Percentiles rank a stretch among this genome's conserved stretches.
These are phyloP conservation scores for Plasmodium fragile DNA, from an alignment of 169 alveolate genomes.

Conservation along the genomic window DNA sequence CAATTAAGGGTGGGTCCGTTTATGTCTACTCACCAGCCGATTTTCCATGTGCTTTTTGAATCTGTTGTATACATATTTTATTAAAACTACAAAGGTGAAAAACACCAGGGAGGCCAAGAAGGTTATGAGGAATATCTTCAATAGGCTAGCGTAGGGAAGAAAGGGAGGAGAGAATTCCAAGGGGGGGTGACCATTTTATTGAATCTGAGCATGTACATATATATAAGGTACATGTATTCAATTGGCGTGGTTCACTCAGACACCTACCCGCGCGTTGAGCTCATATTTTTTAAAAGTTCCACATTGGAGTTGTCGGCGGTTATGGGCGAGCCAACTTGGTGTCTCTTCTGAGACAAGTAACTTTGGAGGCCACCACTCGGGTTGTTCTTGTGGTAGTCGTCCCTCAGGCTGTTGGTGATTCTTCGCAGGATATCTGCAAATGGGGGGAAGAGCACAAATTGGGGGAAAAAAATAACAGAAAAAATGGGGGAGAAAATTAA, in stretches of 20 bases:
- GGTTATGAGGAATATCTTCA: conserved; percentile 14
- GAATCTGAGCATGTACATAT: not conserved
- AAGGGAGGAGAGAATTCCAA: not conserved
- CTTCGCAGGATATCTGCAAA: conserved; percentile 3
- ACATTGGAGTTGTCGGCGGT: not conserved
- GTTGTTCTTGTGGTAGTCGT: not conserved
- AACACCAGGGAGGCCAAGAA: conserved; percentile 13
- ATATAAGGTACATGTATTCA: not conserved
- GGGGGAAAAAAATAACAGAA: not conserved
- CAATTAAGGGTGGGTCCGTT: not conserved
- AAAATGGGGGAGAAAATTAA: not conserved
- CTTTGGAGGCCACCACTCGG: not conserved
- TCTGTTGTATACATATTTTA: conserved; percentile 15
- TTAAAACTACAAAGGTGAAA: conserved; percentile 13
- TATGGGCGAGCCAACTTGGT: not conserved
- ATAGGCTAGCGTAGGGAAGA: conserved; percentile 10
- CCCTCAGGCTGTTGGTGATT: not conserved
- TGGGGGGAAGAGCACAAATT: not conserved
- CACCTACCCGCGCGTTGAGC: conserved; percentile 9
- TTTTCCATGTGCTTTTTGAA: conserved; percentile 11
- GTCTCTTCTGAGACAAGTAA: not conserved
- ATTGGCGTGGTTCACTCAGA: not conserved
- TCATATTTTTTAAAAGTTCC: not conserved
- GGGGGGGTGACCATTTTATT: not conserved
- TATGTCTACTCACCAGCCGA: conserved; percentile 12